Evolutionary conservation across 306 rosid species (phyloP).

Genomic region (Quillaja saponaria): DNA sequence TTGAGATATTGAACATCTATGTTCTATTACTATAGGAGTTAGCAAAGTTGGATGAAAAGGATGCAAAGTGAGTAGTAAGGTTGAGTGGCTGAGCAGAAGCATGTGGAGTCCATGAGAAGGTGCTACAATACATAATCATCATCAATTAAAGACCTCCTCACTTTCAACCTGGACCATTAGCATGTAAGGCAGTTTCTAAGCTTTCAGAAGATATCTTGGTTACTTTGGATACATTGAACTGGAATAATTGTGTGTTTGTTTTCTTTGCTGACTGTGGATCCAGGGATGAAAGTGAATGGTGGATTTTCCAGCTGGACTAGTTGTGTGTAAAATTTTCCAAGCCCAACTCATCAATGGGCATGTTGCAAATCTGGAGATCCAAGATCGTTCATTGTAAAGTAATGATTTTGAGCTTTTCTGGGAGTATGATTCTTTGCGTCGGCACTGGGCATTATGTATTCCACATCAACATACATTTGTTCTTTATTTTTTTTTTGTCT

Average conservation of each 20-base stretch:
- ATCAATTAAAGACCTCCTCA: constrained; percentile 60
- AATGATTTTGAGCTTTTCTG: constrained; percentile 92
- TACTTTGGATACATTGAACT: constrained; percentile 16
- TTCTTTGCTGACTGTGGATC: constrained; percentile 26
- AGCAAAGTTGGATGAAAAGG: constrained; percentile 74
- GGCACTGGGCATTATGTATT: constrained; percentile 37
- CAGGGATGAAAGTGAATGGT: constrained; percentile 99
- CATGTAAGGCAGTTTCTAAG: constrained; percentile 60
- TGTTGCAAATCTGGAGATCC: constrained; percentile 96
- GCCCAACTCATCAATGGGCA: constrained; percentile 95
- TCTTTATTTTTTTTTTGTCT: neutral
- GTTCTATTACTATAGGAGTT: constrained; percentile 48
- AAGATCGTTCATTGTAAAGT: constrained; percentile 98
- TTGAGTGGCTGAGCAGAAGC: constrained; percentile 85
- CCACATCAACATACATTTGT: constrained; percentile 43
- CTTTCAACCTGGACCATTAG: constrained; percentile 79
- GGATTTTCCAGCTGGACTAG: constrained; percentile 84
- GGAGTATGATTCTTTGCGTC: constrained; percentile 67
- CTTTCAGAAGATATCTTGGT: constrained; percentile 6
- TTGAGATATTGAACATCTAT: neutral
- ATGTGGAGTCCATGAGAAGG: constrained; percentile 61
- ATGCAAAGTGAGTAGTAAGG: constrained; percentile 54
- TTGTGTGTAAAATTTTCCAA: constrained; percentile 83
- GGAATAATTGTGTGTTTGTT: neutral
- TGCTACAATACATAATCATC: constrained; percentile 56